Percentiles rank a stretch among this genome's conserved stretches.
Evolutionary conservation across 441 rosid genomes (phyloP).

Genomic region (Iberis amara): DNA sequence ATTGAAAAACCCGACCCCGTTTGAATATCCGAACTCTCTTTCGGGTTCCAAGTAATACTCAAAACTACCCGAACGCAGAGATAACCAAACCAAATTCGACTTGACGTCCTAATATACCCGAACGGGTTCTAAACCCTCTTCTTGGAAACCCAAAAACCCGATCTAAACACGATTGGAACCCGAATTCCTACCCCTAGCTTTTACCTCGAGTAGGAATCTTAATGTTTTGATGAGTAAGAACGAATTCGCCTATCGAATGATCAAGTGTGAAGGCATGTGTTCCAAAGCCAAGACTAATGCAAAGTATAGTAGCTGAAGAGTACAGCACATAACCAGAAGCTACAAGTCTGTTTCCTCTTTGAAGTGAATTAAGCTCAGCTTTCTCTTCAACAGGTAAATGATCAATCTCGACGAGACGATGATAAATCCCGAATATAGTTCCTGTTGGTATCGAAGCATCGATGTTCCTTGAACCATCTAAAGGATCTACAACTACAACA

Average conservation of each 20-base stretch:
- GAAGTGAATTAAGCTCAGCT: slow-evolving; percentile 69
- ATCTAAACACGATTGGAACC: too few relatives aligned
- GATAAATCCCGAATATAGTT: slow-evolving; percentile 77
- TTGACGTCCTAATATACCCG: too few relatives aligned
- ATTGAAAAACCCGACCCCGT: too few relatives aligned
- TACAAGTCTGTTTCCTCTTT: slow-evolving; percentile 68
- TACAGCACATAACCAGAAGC: slow-evolving; percentile 86
- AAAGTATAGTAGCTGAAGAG: slow-evolving; percentile 85
- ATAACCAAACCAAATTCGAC: too few relatives aligned
- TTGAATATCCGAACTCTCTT: too few relatives aligned
- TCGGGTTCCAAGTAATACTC: too few relatives aligned
- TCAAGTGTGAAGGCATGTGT: slow-evolving; percentile 85
- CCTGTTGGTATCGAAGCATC: slow-evolving; percentile 96
- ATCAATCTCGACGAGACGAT: slow-evolving; percentile 68
- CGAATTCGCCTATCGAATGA: slow-evolving; percentile 77
- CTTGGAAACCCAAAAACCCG: too few relatives aligned
- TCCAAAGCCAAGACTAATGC: slow-evolving; percentile 81
- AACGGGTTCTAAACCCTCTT: too few relatives aligned
- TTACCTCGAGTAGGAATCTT: slow-evolving; percentile 83
- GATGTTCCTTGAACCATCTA: slow-evolving; percentile 87
- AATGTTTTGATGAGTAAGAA: slow-evolving; percentile 69
- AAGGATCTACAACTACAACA: slow-evolving; percentile 87
- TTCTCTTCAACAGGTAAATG: slow-evolving; percentile 64
- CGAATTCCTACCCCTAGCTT: too few relatives aligned
- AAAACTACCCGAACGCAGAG: too few relatives aligned